Base-by-base conservation (phyloP, 768 basidiomycete species). In the Chlorophyllum brunneum region DNA sequence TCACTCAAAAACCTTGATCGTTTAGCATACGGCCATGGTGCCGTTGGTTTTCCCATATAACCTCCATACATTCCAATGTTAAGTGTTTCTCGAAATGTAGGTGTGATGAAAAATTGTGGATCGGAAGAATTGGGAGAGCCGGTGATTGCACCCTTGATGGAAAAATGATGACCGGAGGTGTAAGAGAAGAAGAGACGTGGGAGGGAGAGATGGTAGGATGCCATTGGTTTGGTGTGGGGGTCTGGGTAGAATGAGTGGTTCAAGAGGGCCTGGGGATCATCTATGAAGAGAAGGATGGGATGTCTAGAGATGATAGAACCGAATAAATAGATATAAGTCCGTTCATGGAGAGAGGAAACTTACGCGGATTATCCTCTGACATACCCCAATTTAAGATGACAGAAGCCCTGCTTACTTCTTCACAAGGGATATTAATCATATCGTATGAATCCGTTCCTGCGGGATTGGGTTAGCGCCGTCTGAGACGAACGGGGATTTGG, bases 231-330 rank as follows among this genome's bases (percentile, higher is more conserved):
- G 67, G 83, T 91, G 37, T 84, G 81, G 10, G 88, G 87, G 51
- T 90, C 84, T 22, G 82, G 80, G 68, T 95, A 95, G 23, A 70
- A 62, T 0, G 86, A 81, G 41, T 72, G 69, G 62, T 79, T 73
- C 60, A 89, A 92, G 22, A 97, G 66, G 0, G 90, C 77, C 65
- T 95, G 94, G 65, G 90, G 82, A 59, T 95, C 93, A 58, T 97
- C 94, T 1, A 95, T 73, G 0, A 92, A 94, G 26, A 95, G 70
- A 5, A 97, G 64, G 2, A 95, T 86, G 0, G 92, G 92, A 60
- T 75, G 71, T 38, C 91, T 93, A 54, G 8, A 45, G 10, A 7
- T 11, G 11, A 23, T 24, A 40, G 39, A 2, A 48, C 18, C 22
- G 11, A 24, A 58, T 16, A 47, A 49, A 41, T 18, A 38, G 4